phyloP scores from a whole-genome alignment of 176 grass and related monocot species.

The Oryza longistaminata region DNA sequence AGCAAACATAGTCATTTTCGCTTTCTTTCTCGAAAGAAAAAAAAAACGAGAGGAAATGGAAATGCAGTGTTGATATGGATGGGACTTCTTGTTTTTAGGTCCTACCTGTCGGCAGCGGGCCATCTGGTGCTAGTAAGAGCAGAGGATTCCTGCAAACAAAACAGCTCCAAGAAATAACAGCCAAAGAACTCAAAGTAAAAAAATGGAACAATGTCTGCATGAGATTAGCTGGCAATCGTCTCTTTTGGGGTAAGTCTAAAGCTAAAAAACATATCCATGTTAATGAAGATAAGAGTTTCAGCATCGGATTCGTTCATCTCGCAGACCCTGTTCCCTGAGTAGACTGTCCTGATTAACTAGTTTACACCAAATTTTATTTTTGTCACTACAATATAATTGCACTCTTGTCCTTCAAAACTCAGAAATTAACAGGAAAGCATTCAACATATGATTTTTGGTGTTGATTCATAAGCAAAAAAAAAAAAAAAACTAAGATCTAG shows the following conservation, averaged over 20 bases:
- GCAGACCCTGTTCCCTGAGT: constrained; percentile 42
- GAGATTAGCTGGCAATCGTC: constrained; percentile 66
- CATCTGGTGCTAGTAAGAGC: constrained; percentile 23
- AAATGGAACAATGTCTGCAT: constrained; percentile 55
- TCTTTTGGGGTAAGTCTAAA: constrained; percentile 56
- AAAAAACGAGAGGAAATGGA: constrained; percentile 19
- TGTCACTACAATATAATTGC: constrained; percentile 5
- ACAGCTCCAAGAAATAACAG: constrained; percentile 55
- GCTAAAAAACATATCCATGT: constrained; percentile 52
- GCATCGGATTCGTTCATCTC: constrained; percentile 40
- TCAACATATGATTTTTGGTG: neutral
- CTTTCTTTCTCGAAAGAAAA: neutral
- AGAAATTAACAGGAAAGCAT: constrained; percentile 9
- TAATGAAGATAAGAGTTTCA: constrained; percentile 47
- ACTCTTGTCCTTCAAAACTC: constrained; percentile 13
- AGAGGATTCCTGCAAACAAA: constrained; percentile 62
- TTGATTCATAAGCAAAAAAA: constrained; percentile 2
- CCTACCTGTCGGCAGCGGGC: constrained; percentile 49
- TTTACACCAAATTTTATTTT: constrained; percentile 28
- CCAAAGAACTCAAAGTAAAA: constrained; percentile 50
- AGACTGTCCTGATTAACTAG: constrained; percentile 34
- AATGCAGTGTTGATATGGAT: constrained; percentile 15
- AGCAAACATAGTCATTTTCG: neutral
- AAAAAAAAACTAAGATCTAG: constrained; percentile 1
- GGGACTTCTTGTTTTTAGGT: constrained; percentile 29